These are phyloP conservation scores for Tubosaeta sp. DNA, from an alignment of 768 basidiomycete species.

Conservation along the genomic window DNA sequence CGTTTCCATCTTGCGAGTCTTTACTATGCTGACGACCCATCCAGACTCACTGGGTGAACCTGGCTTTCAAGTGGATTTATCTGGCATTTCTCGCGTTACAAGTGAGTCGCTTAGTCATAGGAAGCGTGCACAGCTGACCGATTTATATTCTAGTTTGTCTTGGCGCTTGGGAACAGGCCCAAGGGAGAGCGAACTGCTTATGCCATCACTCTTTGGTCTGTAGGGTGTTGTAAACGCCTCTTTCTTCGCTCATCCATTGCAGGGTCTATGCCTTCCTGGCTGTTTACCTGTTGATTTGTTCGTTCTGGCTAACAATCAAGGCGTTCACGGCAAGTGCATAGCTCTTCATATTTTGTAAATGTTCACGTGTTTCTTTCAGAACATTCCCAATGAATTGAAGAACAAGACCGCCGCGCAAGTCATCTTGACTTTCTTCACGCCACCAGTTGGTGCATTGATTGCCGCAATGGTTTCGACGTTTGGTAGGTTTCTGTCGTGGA, in stretches of 20 bases:
- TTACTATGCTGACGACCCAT: neutral
- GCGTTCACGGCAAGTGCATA: conserved; percentile 61
- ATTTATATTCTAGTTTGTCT: conserved; percentile 45
- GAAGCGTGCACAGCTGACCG: neutral
- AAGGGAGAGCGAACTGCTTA: conserved; percentile 83
- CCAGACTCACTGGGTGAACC: conserved; percentile 84
- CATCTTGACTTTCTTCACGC: conserved; percentile 60
- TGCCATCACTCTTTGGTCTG: conserved; percentile 65
- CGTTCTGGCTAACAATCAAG: conserved; percentile 75
- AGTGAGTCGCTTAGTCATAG: conserved; percentile 26
- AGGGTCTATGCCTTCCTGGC: conserved; percentile 85
- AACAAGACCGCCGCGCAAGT: conserved; percentile 47
- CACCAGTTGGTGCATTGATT: conserved; percentile 75
- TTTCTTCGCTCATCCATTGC: conserved; percentile 5
- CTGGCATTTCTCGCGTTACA: conserved; percentile 80
- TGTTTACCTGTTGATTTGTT: conserved; percentile 82
- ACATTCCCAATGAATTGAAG: conserved; percentile 49
- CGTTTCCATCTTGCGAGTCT: conserved; percentile 25
- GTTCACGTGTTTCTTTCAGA: conserved; percentile 30
- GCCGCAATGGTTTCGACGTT: conserved; percentile 88
- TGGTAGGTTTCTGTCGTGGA: conserved; percentile 40
- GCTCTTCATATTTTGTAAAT: neutral
- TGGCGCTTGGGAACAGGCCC: conserved; percentile 77
- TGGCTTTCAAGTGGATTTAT: conserved; percentile 82
- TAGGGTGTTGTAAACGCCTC: conserved; percentile 1